These are phyloP conservation scores for Vigna nakashimae DNA, from an alignment of 306 rosid genomes.

Conservation along the genomic window DNA sequence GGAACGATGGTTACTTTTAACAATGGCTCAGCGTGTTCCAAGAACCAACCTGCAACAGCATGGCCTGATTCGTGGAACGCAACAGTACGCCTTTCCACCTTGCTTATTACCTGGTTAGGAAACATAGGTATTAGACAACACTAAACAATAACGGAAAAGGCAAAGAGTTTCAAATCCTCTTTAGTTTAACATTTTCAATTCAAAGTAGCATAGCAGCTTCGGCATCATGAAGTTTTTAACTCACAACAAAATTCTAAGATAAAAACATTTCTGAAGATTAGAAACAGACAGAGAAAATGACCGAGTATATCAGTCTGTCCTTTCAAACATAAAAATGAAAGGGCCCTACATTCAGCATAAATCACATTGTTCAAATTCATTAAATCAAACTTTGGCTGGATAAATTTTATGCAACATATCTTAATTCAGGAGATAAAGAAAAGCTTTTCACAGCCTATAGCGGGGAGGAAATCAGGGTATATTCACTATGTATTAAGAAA, in stretches of 20 bases:
- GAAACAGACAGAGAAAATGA: not conserved
- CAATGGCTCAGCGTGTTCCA: slow-evolving; percentile 86
- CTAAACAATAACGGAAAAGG: slow-evolving; percentile 6
- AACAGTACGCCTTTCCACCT: slow-evolving; percentile 89
- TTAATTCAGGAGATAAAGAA: not conserved
- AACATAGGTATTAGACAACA: slow-evolving; percentile 29
- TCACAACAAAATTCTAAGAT: not conserved
- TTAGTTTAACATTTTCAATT: slow-evolving; percentile 12
- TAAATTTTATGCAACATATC: not conserved
- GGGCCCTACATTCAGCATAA: not conserved
- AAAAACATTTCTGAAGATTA: slow-evolving; percentile 1
- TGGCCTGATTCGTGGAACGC: slow-evolving; percentile 98
- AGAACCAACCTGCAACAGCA: slow-evolving; percentile 97
- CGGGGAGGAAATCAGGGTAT: not conserved
- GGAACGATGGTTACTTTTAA: slow-evolving; percentile 95
- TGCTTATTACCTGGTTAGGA: slow-evolving; percentile 83
- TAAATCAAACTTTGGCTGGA: not conserved
- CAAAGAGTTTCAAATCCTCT: not conserved
- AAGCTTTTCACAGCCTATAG: not conserved
- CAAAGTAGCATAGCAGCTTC: slow-evolving; percentile 8
- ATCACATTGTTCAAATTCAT: not conserved
- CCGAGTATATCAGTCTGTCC: not conserved
- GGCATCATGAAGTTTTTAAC: slow-evolving; percentile 10
- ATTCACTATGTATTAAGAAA: not conserved
- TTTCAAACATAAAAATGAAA: not conserved